Evolutionary conservation across 2,329 filamentous ascomycete species (phyloP), one percentile per base, ranked within the genome.

Genomic region (Diaporthe vexans): DNA sequence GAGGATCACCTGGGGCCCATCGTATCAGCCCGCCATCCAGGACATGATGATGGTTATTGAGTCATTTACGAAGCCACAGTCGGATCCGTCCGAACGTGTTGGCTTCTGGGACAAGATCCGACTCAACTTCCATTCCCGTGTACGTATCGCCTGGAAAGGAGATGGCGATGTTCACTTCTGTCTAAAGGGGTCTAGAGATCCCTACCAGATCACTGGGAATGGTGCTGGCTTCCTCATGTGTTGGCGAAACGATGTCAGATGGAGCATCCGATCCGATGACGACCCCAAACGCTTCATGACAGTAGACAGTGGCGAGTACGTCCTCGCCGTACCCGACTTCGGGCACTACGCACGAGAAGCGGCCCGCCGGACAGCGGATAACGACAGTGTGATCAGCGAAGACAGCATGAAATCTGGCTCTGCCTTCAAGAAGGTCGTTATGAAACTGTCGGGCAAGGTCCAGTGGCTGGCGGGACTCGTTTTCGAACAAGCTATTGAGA

Each of bases 11-110:
- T 99, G 97, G 97, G 95, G 95, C 10, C 95, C 97, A 59, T 98
- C 95, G 2, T 99, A 98, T 80, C 97, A 99, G 80, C 97, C 97
- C 37, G 96, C 96, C 1, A 96, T 99, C 65, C 97, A 99, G 82
- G 97, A 99, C 81, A 98, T 98, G 94, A 99, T 99, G 97, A 98
- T 98, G 90, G 95, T 95, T 35, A 94, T 99, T 76, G 97, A 99
- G 83, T 96, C 94, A 3, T 98, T 99, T 82, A 98, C 96, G 0
- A 99, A 99, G 81, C 95, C 96, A 10, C 95, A 96, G 76, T 88
- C 98, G 37, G 97, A 99, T 82, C 93, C 94, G 1, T 98, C 97
- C 0, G 97, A 99, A 77, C 90, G 94, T 73, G 95, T 97, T 61
- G 97, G 97, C 4, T 99, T 99, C 85, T 99, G 97, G 97, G 97